These are phyloP conservation scores for Bryoglossum gracile DNA, from an alignment of 495 filamentous ascomycete genomes.

Conservation along the genomic window DNA sequence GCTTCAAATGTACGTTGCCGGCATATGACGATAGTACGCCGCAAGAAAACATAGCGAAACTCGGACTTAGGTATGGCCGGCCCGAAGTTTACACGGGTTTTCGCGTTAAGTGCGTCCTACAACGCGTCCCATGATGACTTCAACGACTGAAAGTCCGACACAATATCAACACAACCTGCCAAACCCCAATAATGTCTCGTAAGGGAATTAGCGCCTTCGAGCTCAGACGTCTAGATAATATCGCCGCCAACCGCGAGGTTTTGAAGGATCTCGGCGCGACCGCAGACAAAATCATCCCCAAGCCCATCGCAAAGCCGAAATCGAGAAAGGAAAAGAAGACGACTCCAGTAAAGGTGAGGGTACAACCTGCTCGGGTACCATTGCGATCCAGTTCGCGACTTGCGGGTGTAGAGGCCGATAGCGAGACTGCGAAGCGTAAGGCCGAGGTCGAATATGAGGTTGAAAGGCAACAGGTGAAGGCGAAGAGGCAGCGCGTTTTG, in stretches of 20 bases:
- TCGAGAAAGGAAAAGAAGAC: constrained; percentile 23
- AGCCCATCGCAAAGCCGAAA: constrained; percentile 26
- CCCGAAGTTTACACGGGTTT: too few relatives aligned
- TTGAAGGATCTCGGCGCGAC: constrained; percentile 35
- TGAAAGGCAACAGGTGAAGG: constrained; percentile 51
- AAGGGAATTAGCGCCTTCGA: constrained; percentile 52
- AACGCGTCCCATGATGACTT: too few relatives aligned
- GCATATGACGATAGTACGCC: too few relatives aligned
- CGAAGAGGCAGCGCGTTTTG: constrained; percentile 64
- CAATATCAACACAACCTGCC: not conserved
- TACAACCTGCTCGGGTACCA: constrained; percentile 26
- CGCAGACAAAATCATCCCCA: constrained; percentile 34
- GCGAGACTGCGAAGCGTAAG: constrained; percentile 71
- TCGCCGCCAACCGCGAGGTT: constrained; percentile 45
- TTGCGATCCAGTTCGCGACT: constrained; percentile 47
- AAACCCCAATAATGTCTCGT: too few relatives aligned
- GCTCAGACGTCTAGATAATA: constrained; percentile 47
- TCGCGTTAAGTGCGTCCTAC: too few relatives aligned
- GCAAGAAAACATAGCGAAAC: too few relatives aligned
- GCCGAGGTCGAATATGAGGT: constrained; percentile 63
- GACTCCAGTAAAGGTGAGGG: constrained; percentile 27
- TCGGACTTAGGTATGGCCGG: too few relatives aligned
- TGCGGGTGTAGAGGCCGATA: constrained; percentile 41
- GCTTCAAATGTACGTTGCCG: too few relatives aligned
- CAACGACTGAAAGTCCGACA: too few relatives aligned